Evolutionary conservation across 192 early-diverging fungal genomes (phyloP), one percentile per base, ranked within the genome.

Genomic region (Backusella parvicylindrica): DNA sequence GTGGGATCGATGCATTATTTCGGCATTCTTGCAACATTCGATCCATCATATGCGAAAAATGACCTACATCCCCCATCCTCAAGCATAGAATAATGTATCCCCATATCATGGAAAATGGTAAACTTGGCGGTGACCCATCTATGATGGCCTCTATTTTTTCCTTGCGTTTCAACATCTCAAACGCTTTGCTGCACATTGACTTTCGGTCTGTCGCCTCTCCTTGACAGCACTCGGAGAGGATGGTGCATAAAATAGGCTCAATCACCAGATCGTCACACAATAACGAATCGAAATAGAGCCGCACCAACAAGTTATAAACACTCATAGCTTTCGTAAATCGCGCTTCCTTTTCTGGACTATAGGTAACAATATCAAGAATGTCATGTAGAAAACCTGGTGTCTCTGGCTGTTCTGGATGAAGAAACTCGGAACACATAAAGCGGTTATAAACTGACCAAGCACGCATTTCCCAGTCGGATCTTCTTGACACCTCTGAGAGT

Each of bases 341-440:
- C 1, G 56, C 43, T 5, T 67, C 43, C 37, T 64, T 40, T 68
- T 77, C 76, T 15, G 76, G 71, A 9, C 70, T 72, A 21, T 63
- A 53, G 9, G 76, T 36, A 3, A 15, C 37, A 16, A 77, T 68
- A n/a, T 32, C 63, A 15, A 77, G 60, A 43, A 77, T 31, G 26
- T 77, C 71, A 21, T 64, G 35, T 21, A 77, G n/a, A 40, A 77
- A 77, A 26, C 64, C 71, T 37, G 65, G 65, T 1, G 37, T 50
- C 4, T 77, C 76, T 40, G 66, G 71, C 2, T 66, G 76, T 4
- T 68, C 28, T 2, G 70, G 31, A 31, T 50, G 31, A 41, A 73
- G 47, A 36, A 73, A 67, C 21, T 73, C 28, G 3, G 76, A 77
- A 11, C 60, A 68, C 76, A 77, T 77, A 47, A 73, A 77, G 1